Evolutionary conservation across 345 rosid species (phyloP).

Genomic region (Physaria fendleri): DNA sequence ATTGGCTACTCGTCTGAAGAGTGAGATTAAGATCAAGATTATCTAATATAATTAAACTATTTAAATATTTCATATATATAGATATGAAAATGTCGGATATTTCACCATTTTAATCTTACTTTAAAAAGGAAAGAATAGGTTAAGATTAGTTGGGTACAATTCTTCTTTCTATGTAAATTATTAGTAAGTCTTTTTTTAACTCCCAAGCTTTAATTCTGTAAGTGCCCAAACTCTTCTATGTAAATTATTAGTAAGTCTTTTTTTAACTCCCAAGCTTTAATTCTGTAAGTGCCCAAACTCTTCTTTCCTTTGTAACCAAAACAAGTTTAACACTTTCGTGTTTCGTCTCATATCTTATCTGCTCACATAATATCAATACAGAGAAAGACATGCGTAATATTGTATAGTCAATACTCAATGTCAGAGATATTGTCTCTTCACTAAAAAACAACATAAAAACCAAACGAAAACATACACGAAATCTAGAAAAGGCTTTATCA

Average conservation of each 20-base stretch:
- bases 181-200: conserved; percentile 22
- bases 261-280: conserved; percentile 11
- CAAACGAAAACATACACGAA: background rate
- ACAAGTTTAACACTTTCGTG: background rate
- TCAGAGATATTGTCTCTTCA: background rate
- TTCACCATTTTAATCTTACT: conserved; percentile 27
- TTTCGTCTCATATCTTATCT: background rate
- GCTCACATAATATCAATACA: background rate
- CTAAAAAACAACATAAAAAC: background rate
- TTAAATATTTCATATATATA: conserved; percentile 8
- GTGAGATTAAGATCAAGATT: conserved; percentile 20
- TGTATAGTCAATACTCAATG: background rate
- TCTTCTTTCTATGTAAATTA: conserved; percentile 22
- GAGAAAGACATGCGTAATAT: background rate
- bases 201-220: too few species aligned
- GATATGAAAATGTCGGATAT: conserved; percentile 7
- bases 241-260: conserved; percentile 25
- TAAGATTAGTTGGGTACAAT: conserved; percentile 17
- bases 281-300: conserved; percentile 11
- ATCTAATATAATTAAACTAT: conserved; percentile 7
- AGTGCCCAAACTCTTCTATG: too few species aligned
- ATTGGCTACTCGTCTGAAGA: conserved; percentile 41
- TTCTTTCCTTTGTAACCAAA: background rate
- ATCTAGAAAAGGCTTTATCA: background rate
- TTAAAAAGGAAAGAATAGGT: conserved; percentile 22